Evolutionary conservation across 768 basidiomycete genomes (phyloP).

Genomic region (Lepiota subincarnata): DNA sequence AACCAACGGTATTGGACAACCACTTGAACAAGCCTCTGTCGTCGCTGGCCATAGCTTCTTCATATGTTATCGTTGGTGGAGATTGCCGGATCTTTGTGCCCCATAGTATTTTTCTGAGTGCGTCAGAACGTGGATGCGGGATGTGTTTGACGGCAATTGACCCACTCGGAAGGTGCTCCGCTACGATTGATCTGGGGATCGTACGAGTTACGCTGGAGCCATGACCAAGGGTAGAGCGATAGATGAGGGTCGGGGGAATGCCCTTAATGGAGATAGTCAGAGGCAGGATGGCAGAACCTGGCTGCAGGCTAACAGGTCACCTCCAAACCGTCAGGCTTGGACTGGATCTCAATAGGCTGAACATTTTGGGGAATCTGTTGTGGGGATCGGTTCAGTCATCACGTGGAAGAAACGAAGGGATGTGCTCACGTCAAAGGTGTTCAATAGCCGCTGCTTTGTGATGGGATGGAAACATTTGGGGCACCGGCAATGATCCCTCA

Average conservation of each 20-base stretch:
- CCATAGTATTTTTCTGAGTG: constrained; percentile 70
- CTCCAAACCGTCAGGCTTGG: constrained; percentile 60
- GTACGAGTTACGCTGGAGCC: constrained; percentile 76
- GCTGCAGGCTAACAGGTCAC: constrained; percentile 59
- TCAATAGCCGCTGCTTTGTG: constrained; percentile 87
- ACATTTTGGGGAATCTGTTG: constrained; percentile 73
- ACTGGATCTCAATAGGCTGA: constrained; percentile 52
- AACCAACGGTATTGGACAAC: constrained; percentile 72
- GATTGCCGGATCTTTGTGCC: constrained; percentile 67
- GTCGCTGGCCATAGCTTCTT: constrained; percentile 64
- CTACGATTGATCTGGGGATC: constrained; percentile 53
- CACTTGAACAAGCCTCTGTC: constrained; percentile 73
- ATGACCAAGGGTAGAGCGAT: constrained; percentile 87
- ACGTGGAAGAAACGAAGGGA: neutral
- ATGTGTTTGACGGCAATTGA: constrained; percentile 6
- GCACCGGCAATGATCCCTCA: constrained; percentile 92
- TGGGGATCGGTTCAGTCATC: neutral
- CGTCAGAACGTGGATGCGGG: neutral
- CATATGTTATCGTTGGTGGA: constrained; percentile 71
- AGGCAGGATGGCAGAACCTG: neutral
- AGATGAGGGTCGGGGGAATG: constrained; percentile 57
- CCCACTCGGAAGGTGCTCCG: constrained; percentile 40
- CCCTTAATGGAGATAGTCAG: constrained; percentile 33
- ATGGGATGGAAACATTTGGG: constrained; percentile 78
- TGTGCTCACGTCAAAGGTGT: constrained; percentile 69